Base-by-base conservation (phyloP, 2,329 filamentous ascomycete species). In the Cadophora malorum region DNA sequence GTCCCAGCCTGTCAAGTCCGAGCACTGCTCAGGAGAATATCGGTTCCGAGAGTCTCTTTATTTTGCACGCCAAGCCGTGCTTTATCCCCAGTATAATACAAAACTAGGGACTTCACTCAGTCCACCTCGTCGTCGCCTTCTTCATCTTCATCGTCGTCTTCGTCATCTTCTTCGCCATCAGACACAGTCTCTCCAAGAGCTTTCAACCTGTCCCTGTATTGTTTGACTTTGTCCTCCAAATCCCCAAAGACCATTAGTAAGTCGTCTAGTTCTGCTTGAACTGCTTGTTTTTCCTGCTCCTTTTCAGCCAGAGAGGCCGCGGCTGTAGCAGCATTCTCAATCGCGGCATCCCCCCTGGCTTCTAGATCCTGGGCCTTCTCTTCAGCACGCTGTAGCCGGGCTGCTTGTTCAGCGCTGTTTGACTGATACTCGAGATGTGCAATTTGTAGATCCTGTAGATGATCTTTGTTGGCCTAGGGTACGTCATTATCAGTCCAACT, bases 221-320 rank as follows among this genome's bases (percentile, higher is more conserved):
- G 88, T 52, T 85, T 84, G 60, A 88, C 83, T 80, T 94, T 95
- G 64, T 93, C 91, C 79, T 96, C 92, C 21, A 94, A 77, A 76
- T 96, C 92, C 16, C 88, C 89, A 79, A 94, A 93, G 5, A 96
- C 90, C 81, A 95, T 91, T 45, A 96, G 81, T 64, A 95, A 83
- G 78, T 96, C 92, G 73, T 96, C 92, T 56, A 95, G 82, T 78
- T 96, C 92, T 2, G 86, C 84, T 76, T 95, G 92, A 5, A 85
- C 84, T 1, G 85, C 80, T 69, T 88, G 84, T 65, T 86, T 88
- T 67, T 90, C 88, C 68, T 88, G 84, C 72, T 89, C 87, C 70
- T 86, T 89, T 71, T 85, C 80, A 12, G 74, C 71, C 25, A 78
- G 56, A 19, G 70, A 70, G 28, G 62, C 50, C 63, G 77, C 71